Evolutionary conservation across 768 basidiomycete species (phyloP), one percentile per base, ranked within the genome.

Genomic region (Boletus subcaerulescens): DNA sequence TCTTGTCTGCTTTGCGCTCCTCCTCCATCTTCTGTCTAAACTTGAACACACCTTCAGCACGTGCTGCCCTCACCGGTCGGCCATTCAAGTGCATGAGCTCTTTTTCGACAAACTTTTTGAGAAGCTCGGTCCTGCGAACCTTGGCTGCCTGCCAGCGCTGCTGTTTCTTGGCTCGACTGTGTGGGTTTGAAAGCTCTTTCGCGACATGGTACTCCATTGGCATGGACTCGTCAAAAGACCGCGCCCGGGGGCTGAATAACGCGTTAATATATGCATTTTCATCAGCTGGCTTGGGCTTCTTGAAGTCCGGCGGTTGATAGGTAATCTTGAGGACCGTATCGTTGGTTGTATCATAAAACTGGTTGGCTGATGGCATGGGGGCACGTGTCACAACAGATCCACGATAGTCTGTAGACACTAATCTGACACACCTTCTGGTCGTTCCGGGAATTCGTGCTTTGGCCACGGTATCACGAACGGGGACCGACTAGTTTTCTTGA

Each of bases 151-250:
- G 82, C 87, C 87, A 93, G 58, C 91, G 82, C 46, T 76, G 75
- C 63, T 88, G 85, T 68, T 89, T 91, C 76, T 89, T 91, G 10
- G 90, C 87, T 18, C 89, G 85, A 13, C 87, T 83, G 64, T 91
- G 86, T 24, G 90, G 90, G 68, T 92, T 91, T 26, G 88, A 78
- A 38, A 93, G 80, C 64, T 93, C 91, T 57, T 80, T 79, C 43
- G 74, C 66, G 53, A 93, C 71, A 64, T 83, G 82, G 22, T 79
- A 64, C 66, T 93, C 91, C 55, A 89, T 77, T 13, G 88, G 87
- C 11, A 76, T 73, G 14, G 76, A 69, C 12, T 78, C 76, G 31
- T 84, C 78, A 58, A 78, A 79, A 29, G 78, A 65, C n/a, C 67
- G 62, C 29, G 72, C 71, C 26, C 64, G 64, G 12, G 76, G 74